Base-by-base conservation (phyloP, 805 yeast genomes). In the Yamadazyma scolyti region DNA sequence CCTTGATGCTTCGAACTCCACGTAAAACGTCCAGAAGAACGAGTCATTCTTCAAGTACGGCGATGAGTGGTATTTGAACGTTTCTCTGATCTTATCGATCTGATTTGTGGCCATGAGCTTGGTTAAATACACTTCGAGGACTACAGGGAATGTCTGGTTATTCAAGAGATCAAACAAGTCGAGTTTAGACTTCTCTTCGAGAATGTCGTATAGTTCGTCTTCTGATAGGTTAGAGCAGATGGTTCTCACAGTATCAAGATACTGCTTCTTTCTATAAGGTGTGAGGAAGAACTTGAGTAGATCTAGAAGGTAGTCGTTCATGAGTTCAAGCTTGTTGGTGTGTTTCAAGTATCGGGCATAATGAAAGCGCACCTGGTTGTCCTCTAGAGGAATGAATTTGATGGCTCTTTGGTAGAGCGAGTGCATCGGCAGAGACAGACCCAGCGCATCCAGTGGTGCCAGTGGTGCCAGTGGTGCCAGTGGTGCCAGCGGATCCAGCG, bases 21-120 rank as follows among this genome's bases (percentile, higher is more conserved):
- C 67, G 37, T 58, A 77, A 23, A 68, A 65, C 8, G 54, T 47
- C 88, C 88, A 82, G 43, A 78, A 82, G 13, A 64, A 44, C 4
- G 54, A 52, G 1, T 77, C 70, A 5, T 56, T 46, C 25, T 54
- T 54, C n/a, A n/a, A n/a, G n/a, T n/a, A n/a, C n/a, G n/a, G n/a
- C n/a, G n/a, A n/a, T n/a, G n/a, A n/a, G 31, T 46, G 43, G 14
- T 37, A 42, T 38, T 59, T 59, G 45, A 54, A 64, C 26, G 62
- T 52, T n/a, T 36, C 13, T 6, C 41, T 19, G 19, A 35, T 5
- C 11, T 18, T 17, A n/a, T 28, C 23, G 4, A 37, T 22, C n/a
- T n/a, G n/a, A n/a, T n/a, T n/a, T n/a, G n/a, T n/a, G n/a, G n/a
- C n/a, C n/a, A n/a, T n/a, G n/a, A n/a, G n/a, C n/a, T n/a, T n/a